These are phyloP conservation scores for Straminergon stramineum DNA, from an alignment of 225 moss, liverwort and hornwort genomes.

Conservation along the genomic window DNA sequence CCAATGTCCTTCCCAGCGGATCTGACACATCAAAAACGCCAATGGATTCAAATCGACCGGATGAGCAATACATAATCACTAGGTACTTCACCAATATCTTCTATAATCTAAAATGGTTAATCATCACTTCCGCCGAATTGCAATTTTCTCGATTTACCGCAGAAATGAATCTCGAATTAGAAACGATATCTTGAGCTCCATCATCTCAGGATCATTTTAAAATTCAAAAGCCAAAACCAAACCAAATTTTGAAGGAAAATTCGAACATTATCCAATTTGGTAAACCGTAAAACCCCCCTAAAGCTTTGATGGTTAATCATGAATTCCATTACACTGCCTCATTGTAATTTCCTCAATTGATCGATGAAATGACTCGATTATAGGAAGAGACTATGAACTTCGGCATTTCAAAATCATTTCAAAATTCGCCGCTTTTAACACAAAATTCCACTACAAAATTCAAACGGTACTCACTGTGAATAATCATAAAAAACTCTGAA, in stretches of 20 bases:
- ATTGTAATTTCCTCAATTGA: not conserved
- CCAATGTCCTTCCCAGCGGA: constrained; percentile 40
- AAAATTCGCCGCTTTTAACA: not conserved
- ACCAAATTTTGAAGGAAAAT: not conserved
- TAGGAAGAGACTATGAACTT: not conserved
- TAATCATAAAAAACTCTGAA: not conserved
- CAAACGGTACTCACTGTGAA: not conserved
- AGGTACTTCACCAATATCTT: not conserved
- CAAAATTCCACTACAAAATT: not conserved
- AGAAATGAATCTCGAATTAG: not conserved
- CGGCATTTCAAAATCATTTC: not conserved
- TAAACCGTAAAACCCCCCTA: not conserved
- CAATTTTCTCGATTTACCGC: not conserved
- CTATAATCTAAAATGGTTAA: not conserved
- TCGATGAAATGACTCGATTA: not conserved
- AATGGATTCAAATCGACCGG: not conserved
- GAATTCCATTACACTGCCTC: not conserved
- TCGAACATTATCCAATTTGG: not conserved
- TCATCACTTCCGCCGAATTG: not conserved
- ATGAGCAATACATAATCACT: not conserved
- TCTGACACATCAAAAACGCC: constrained; percentile 15
- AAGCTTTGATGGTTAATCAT: not conserved
- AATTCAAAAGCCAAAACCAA: not conserved
- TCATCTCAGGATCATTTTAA: not conserved
- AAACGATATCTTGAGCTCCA: not conserved